Percentiles rank a stretch among this genome's conserved stretches.
Evolutionary conservation across 768 basidiomycete genomes (phyloP).

Genomic region (Leccinum incarnatum): DNA sequence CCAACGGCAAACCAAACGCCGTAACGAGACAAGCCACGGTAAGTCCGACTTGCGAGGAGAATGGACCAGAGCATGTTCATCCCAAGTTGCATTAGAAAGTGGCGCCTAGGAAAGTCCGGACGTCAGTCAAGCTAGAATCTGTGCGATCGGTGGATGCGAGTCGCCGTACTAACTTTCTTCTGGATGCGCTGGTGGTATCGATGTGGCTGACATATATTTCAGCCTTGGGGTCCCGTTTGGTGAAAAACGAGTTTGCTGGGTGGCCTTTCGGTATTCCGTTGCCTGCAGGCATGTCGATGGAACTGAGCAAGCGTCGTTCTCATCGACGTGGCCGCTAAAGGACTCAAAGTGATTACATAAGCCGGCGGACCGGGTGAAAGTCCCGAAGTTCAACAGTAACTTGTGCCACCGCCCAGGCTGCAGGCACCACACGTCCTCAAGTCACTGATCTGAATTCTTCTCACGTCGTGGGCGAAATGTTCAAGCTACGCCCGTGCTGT

Average conservation of each 20-base stretch:
- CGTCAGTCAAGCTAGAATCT: conserved; percentile 6
- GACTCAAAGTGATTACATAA: conserved; percentile 19
- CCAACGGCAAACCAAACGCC: conserved; percentile 28
- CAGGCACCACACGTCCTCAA: too few relatives aligned
- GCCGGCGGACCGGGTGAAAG: not conserved
- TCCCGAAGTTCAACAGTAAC: too few relatives aligned
- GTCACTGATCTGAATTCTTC: too few relatives aligned
- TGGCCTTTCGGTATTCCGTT: conserved; percentile 26
- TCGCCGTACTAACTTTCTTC: conserved; percentile 24
- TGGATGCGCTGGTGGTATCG: conserved; percentile 17
- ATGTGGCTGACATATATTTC: conserved; percentile 33
- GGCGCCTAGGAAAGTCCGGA: conserved; percentile 13
- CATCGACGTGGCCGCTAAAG: not conserved
- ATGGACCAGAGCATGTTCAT: conserved; percentile 27
- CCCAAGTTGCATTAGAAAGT: conserved; percentile 26
- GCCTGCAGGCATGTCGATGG: conserved; percentile 24
- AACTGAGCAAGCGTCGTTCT: not conserved
- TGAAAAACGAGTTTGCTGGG: conserved; percentile 23
- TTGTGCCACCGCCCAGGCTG: too few relatives aligned
- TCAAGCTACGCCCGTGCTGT: too few relatives aligned
- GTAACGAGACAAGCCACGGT: conserved; percentile 26
- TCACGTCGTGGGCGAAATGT: too few relatives aligned
- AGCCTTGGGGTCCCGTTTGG: conserved; percentile 12
- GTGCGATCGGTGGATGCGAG: not conserved
- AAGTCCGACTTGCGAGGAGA: conserved; percentile 23